Evolutionary conservation across 352 stramenopile genomes (phyloP).

Genomic region (Globisporangium spinosum): DNA sequence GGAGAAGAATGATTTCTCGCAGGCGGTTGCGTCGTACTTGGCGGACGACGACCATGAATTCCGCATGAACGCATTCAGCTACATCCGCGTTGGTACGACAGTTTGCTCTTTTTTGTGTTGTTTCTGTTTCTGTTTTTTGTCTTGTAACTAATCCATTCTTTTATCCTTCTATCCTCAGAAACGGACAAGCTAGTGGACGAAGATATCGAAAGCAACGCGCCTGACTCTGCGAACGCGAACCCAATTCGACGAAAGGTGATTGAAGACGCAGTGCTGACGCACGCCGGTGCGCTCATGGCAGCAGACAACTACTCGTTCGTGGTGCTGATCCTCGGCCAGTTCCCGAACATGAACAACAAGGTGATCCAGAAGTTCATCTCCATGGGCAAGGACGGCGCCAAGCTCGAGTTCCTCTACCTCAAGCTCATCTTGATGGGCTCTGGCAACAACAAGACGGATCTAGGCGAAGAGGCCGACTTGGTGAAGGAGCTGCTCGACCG

Average conservation of each 20-base stretch:
- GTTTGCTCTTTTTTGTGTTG: constrained; percentile 1
- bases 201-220: constrained; percentile 28
- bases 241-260: constrained; percentile 61
- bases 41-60: constrained; percentile 78
- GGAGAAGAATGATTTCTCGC: constrained; percentile 65
- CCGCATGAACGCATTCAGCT: constrained; percentile 81
- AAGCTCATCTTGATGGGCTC: constrained; percentile 72
- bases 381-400: constrained; percentile 71
- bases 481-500: constrained; percentile 79
- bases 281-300: constrained; percentile 81
- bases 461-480: constrained; percentile 69
- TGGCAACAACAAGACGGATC: constrained; percentile 43
- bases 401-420: constrained; percentile 82
- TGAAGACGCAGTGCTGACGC: constrained; percentile 70
- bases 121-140: background rate
- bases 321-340: constrained; percentile 82
- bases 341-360: constrained; percentile 83
- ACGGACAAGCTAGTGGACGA: constrained; percentile 43
- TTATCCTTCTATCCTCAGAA: constrained; percentile 17
- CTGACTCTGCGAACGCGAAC: constrained; percentile 21
- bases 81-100: constrained; percentile 52
- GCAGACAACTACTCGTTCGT: constrained; percentile 88
- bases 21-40: constrained; percentile 78
- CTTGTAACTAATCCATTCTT: background rate
- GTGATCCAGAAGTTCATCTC: constrained; percentile 81